Conservation (phyloP, 192 early-diverging fungal genomes). For the Coemansia sp. region DNA sequence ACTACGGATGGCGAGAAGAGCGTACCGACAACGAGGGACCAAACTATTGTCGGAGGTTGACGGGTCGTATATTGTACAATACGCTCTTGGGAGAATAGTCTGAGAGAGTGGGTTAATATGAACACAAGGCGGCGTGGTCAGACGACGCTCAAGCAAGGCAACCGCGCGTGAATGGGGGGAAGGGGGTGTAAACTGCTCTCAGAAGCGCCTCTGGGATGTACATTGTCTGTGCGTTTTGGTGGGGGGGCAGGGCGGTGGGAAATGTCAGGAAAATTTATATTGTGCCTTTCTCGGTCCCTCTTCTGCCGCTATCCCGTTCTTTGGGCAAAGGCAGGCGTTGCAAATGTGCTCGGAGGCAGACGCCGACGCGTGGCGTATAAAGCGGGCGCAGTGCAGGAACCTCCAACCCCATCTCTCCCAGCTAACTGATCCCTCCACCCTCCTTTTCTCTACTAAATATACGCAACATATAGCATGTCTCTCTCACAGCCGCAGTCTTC, state of each 20-base stretch:
- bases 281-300: conserved; percentile 8
- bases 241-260: conserved; percentile 8
- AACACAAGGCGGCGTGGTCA: not conserved
- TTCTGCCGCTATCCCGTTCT: conserved; percentile 1
- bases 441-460: not conserved
- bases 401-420: not conserved
- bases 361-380: not conserved
- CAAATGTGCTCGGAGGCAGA: not conserved
- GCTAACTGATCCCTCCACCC: not conserved
- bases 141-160: conserved; percentile 1
- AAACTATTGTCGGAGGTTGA: not conserved
- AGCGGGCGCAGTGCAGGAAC: not conserved
- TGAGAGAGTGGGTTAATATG: not conserved
- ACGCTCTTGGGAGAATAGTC: not conserved
- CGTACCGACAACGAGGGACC: not conserved
- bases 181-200: not conserved
- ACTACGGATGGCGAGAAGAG: not conserved
- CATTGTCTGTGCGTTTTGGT: conserved; percentile 5
- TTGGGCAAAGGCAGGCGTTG: not conserved
- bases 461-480: not conserved
- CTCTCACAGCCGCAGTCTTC: not conserved
- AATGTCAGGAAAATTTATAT: not conserved
- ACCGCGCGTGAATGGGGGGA: not conserved
- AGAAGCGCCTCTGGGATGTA: not conserved
- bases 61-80: not conserved